Conservation (phyloP, 306 rosid species). For the Lathyrus tuberosus region DNA sequence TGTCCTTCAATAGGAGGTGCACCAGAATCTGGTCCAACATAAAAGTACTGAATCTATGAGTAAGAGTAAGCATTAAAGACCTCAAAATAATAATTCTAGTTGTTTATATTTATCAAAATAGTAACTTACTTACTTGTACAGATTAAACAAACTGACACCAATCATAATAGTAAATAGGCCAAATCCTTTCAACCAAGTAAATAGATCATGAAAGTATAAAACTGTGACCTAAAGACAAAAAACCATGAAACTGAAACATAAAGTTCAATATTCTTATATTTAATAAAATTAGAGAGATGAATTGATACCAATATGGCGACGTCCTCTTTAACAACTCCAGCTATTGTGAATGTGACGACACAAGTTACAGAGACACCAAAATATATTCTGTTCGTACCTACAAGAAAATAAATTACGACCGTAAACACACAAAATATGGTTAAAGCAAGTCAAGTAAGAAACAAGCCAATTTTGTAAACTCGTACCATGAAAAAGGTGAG, state of each 20-base stretch:
- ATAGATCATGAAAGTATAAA: slow-evolving; percentile 81
- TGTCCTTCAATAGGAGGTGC: no score
- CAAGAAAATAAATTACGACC: slow-evolving; percentile 41
- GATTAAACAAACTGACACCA: slow-evolving; percentile 94
- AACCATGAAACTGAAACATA: slow-evolving; percentile 31
- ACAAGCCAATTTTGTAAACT: background rate
- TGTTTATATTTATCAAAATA: no score
- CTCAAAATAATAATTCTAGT: no score
- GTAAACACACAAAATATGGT: slow-evolving; percentile 24
- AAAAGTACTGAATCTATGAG: no score
- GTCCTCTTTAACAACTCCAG: slow-evolving; percentile 98
- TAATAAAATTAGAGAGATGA: slow-evolving; percentile 5
- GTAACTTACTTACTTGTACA: slow-evolving; percentile 94
- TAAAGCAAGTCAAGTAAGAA: slow-evolving; percentile 14
- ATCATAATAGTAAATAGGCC: slow-evolving; percentile 79
- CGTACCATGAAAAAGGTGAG: slow-evolving; percentile 94
- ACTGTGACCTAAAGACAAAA: slow-evolving; percentile 79
- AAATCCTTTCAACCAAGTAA: slow-evolving; percentile 85
- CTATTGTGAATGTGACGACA: slow-evolving; percentile 95
- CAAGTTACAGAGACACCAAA: slow-evolving; percentile 93
- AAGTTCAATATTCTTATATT: slow-evolving; percentile 26
- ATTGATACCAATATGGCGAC: slow-evolving; percentile 85
- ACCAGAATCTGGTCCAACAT: no score
- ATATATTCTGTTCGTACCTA: slow-evolving; percentile 89
- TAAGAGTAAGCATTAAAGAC: no score